Base-by-base conservation (phyloP, 179 eudicot genomes). In the Sideroxylon spinosum region DNA sequence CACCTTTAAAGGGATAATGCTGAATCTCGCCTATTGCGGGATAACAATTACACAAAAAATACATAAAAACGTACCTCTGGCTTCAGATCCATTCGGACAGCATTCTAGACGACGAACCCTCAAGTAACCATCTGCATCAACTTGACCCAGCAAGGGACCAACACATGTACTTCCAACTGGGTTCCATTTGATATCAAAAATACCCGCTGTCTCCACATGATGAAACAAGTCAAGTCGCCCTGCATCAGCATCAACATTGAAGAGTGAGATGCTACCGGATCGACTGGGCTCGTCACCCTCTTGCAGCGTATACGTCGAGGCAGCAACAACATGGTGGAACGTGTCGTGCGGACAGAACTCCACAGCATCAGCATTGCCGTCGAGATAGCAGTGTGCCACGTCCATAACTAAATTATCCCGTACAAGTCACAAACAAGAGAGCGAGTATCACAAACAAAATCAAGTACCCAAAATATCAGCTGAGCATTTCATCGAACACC, bases 151-250 rank as follows among this genome's bases (percentile, higher is more conserved):
- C 87, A 88, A 83, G 37, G 92, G 92, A 63, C 72, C 84, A 16
- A 32, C 73, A 57, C 71, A 52, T 5, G 67, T 81, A n/a, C n/a
- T n/a, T 60, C 79, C 79, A 63, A 80, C 81, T 6, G 92, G 92
- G 78, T 84, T 91, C 99, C 99, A 95, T 80, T 89, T 89, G 6
- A 95, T 87, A 80, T 93, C 99, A 75, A 95, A 95, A 67, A 95
- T 87, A 2, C 98, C 99, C 23, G 92, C 86, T 7, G 97, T 90
- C 50, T 91, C 88, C 17, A 89, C 82, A 46, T 82, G 83, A 53
- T 86, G 89, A 77, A 86, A 73, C 80, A 87, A 84, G 56, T 86
- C 86, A 53, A 93, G 83, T 64, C 79, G 77, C 7, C 81, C 85
- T 19, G 62, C 60, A n/a, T 71, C 81, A 81, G 81, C 86, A 80